Evolutionary conservation across 768 basidiomycete species (phyloP), one percentile per base, ranked within the genome.

Genomic region (Kwoniella sp.): DNA sequence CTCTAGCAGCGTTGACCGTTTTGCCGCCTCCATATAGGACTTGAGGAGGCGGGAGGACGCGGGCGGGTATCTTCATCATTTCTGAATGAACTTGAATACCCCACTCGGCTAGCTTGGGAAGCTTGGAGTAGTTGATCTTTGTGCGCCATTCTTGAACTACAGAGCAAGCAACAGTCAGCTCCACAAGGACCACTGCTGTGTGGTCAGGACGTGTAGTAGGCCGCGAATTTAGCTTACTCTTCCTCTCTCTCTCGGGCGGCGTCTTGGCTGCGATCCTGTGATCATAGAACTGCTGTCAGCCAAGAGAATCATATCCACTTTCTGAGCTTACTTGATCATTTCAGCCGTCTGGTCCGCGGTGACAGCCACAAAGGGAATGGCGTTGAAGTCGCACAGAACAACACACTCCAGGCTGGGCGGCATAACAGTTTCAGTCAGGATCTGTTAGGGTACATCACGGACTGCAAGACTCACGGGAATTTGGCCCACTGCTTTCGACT

Each of bases 21-120:
- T 69, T 66, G 50, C 34, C 34, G 13, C 62, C 55, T 28, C 67
- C 70, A 62, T 80, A 80, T 5, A 45, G 41, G 34, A 81, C 67
- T 11, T 25, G 41, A 20, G 80, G 80, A 3, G 76, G 65, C 15
- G 37, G 53, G 11, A 81, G 70, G 3, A 79, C 70, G 13, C 80
- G 66, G 25, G 75, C 80, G 23, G 71, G 52, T 22, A 78, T 59
- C 38, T 64, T 58, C 72, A 75, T 73, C 71, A 78, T 70, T 8
- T 70, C 25, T 0, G 20, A 20, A 4, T 68, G 30, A 47, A 81
- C 63, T 30, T 72, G 66, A 15, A 81, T 30, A 25, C 75, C 74
- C 79, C 79, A 81, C 22, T 71, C 68, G 9, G 65, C 56, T 56
- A 79, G 55, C 68, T 77, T 79, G 50, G 71, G 70, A 7, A 73